Evolutionary conservation across 2,329 filamentous ascomycete species (phyloP), one percentile per base, ranked within the genome.

Genomic region (Fusarium sp.): DNA sequence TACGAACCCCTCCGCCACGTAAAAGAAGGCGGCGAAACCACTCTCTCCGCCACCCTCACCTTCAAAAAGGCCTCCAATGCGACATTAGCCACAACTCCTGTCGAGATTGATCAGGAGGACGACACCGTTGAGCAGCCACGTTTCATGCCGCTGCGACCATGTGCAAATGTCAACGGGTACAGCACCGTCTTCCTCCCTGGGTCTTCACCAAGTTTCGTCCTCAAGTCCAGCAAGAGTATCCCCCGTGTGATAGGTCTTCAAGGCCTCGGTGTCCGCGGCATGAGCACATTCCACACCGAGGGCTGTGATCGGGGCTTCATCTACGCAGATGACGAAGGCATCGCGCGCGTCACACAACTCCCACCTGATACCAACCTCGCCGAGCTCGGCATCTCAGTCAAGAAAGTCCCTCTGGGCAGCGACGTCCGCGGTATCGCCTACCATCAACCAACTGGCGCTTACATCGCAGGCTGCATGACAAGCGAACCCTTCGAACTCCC

Each of bases 161-260:
- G 91, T 43, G 75, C 82, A 57, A 90, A 93, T 58, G 77, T 98
- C n/a, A 88, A 87, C 31, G 93, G 94, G 5, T 94, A 95, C 77
- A 91, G 89, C 75, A 88, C 92, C 2, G 90, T 98, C 2, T 96
- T 97, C 75, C 85, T 98, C 50, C 90, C 94, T 1, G 95, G 95
- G 0, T 80, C 86, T 6, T 93, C 93, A 1, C 92, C 95, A 1
- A 91, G 90, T 60, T 95, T 98, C 77, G 82, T 99, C 44, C 78
- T 98, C 43, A 97, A 93, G 74, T 93, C 93, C 48, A 88, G 93
- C 36, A 92, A 93, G 69, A 94, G 91, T 52, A 80, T 86, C 7
- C 94, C 95, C 0, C 90, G 89, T 69, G 87, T 97, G 15, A 80
- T 97, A n/a, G 86, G 88, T 13, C 82, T 98, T 2, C 88, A 91